These are phyloP conservation scores for Cinchona pubescens DNA, from an alignment of 257 asterid species.

Conservation along the genomic window DNA sequence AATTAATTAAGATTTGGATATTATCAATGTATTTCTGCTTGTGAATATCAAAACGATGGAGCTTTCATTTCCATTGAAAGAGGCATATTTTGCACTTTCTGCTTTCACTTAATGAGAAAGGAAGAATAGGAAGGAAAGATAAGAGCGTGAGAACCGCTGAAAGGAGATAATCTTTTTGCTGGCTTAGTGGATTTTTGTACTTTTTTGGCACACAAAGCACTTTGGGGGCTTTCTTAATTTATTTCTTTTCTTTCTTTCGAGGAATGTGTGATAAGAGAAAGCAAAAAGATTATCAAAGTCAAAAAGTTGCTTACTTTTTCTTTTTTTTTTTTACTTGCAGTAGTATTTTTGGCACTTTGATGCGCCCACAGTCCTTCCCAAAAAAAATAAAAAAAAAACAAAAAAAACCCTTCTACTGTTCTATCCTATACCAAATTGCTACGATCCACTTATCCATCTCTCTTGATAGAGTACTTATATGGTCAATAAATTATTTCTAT, in stretches of 20 bases:
- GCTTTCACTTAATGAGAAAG: constrained; percentile 15
- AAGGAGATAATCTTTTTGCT: constrained; percentile 15
- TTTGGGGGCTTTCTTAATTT: neutral
- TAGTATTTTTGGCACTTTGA: neutral
- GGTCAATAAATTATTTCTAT: too few species aligned
- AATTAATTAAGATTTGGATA: too few species aligned
- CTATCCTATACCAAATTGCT: constrained; percentile 10
- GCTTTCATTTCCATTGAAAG: constrained; percentile 5
- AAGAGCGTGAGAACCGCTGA: neutral
- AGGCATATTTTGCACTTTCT: constrained; percentile 19
- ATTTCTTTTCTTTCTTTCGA: constrained; percentile 10
- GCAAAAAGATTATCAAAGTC: constrained; percentile 16
- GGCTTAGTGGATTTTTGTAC: neutral
- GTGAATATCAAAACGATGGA: constrained; percentile 9
- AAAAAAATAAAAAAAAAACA: too few species aligned
- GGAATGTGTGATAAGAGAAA: constrained; percentile 18
- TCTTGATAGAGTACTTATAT: constrained; percentile 1
- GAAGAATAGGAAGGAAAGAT: neutral
- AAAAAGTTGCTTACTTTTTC: constrained; percentile 33
- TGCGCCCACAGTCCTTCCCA: constrained; percentile 28
- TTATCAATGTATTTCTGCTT: neutral
- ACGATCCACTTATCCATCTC: constrained; percentile 6
- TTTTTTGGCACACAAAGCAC: constrained; percentile 20
- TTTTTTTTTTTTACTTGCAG: constrained; percentile 12
- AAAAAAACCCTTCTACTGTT: constrained; percentile 2